Conservation (phyloP, 164 flowering plant genomes). For the Platanus orientalis region DNA sequence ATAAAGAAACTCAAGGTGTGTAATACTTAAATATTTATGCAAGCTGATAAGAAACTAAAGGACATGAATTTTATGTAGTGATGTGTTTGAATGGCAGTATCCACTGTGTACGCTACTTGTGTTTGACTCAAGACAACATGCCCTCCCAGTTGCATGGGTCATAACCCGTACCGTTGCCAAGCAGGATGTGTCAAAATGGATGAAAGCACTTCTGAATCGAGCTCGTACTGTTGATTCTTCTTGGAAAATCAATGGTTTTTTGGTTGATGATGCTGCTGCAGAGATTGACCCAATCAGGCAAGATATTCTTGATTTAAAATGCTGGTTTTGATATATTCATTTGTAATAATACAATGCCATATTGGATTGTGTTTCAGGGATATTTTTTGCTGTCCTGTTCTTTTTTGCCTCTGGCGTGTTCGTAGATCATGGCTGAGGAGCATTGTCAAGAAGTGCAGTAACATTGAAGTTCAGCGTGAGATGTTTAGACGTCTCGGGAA, state of each 20-base stretch:
- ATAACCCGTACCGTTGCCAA: constrained; percentile 72
- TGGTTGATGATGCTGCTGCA: constrained; percentile 94
- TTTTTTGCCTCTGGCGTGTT: constrained; percentile 87
- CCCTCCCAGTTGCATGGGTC: constrained; percentile 95
- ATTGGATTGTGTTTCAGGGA: constrained; percentile 51
- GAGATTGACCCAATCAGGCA: constrained; percentile 95
- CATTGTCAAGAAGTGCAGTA: constrained; percentile 62
- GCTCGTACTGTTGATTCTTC: constrained; percentile 53
- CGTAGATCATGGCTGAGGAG: constrained; percentile 91
- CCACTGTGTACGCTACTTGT: constrained; percentile 90
- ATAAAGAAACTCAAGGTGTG: constrained; percentile 86
- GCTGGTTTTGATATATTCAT: not conserved
- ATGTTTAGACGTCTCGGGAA: constrained; percentile 80
- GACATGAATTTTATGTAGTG: constrained; percentile 1
- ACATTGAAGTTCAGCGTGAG: constrained; percentile 75
- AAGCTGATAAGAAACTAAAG: not conserved
- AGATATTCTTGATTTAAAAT: constrained; percentile 16
- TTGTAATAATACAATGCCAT: not conserved
- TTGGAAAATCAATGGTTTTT: constrained; percentile 79
- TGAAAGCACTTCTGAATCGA: constrained; percentile 74
- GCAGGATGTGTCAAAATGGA: constrained; percentile 79
- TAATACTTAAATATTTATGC: not conserved
- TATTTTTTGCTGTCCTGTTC: constrained; percentile 72
- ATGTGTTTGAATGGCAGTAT: constrained; percentile 49
- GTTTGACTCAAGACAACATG: constrained; percentile 93